Conservation (phyloP, 177 flowering plant species). For the Vitis hybrid region DNA sequence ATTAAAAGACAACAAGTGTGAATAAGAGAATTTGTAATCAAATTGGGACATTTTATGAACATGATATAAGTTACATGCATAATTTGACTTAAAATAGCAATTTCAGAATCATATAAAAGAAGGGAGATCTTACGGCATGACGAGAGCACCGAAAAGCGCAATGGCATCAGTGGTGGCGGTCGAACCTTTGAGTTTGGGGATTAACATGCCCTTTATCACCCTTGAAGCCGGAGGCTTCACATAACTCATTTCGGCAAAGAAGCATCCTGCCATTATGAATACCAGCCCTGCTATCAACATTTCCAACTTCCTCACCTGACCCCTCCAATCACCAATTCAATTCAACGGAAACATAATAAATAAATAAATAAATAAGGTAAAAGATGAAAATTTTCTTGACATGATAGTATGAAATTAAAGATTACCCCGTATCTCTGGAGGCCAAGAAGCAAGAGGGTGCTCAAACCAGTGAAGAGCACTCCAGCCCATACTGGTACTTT, state of each 20-base stretch:
- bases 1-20: too few relatives aligned
- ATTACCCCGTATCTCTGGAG: conserved; percentile 32
- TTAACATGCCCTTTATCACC: conserved; percentile 80
- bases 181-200: conserved; percentile 73
- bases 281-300: conserved; percentile 65
- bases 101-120: too few relatives aligned
- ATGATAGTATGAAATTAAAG: background rate
- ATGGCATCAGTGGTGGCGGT: conserved; percentile 88
- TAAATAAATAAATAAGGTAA: too few relatives aligned
- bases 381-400: background rate
- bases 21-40: background rate
- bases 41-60: too few relatives aligned
- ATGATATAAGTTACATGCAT: too few relatives aligned
- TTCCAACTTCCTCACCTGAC: conserved; percentile 80
- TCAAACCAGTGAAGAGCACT: conserved; percentile 72
- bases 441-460: conserved; percentile 50
- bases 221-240: conserved; percentile 73
- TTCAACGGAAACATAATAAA: too few relatives aligned
- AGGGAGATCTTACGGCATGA: conserved; percentile 75
- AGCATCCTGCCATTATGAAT: conserved; percentile 83
- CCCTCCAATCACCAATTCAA: too few relatives aligned
- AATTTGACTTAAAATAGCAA: too few relatives aligned
- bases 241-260: conserved; percentile 76
- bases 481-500: conserved; percentile 82
- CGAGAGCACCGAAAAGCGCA: conserved; percentile 81